These are phyloP conservation scores for Pilaira anomala DNA, from an alignment of 192 early-diverging fungal genomes.

Conservation along the genomic window DNA sequence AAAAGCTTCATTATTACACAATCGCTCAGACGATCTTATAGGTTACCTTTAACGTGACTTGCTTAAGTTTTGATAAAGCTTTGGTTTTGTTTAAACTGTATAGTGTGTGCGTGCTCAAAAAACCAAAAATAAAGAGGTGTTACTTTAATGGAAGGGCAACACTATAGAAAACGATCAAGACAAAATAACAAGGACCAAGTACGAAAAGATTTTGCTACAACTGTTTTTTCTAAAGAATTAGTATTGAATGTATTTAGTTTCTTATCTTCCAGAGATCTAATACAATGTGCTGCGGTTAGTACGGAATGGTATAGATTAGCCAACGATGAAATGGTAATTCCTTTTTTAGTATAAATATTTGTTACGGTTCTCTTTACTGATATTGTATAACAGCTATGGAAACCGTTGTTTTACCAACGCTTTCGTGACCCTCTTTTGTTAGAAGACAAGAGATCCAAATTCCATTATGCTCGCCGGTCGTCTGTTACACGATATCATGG, in stretches of 20 bases:
- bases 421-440: conserved; percentile 29
- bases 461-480: not conserved
- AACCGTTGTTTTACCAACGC: conserved; percentile 38
- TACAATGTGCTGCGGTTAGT: conserved; percentile 33
- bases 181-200: not conserved
- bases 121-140: too few species aligned
- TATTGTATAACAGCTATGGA: conserved; percentile 42
- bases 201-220: conserved; percentile 12
- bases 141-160: too few species aligned
- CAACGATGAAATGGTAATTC: conserved; percentile 41
- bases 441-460: conserved; percentile 1
- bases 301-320: conserved; percentile 41
- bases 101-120: too few species aligned
- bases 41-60: too few species aligned
- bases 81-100: too few species aligned
- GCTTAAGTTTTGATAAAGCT: too few species aligned
- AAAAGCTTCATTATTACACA: too few species aligned
- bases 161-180: too few species aligned
- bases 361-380: not conserved
- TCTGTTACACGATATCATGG: conserved; percentile 6
- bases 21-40: too few species aligned
- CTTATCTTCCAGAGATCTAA: conserved; percentile 39
- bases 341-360: too few species aligned
- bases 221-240: conserved; percentile 45
- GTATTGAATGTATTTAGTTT: conserved; percentile 42